phyloP scores from a whole-genome alignment of 2,329 filamentous ascomycete genomes.

The Aspergillus floridensis region DNA sequence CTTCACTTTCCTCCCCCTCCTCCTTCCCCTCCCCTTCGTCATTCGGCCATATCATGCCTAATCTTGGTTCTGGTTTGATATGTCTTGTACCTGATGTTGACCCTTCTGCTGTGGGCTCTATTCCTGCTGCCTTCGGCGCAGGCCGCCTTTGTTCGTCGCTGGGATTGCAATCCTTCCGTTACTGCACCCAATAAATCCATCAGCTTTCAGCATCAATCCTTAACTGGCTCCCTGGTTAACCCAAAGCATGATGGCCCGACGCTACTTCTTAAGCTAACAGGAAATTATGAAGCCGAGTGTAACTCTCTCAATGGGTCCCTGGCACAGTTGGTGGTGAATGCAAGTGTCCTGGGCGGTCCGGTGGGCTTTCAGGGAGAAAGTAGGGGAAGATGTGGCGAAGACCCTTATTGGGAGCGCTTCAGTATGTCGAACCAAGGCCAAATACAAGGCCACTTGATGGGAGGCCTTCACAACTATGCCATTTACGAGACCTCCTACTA shows the following conservation, averaged over 20 bases:
- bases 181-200: not conserved
- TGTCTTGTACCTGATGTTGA: not conserved
- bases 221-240: not conserved
- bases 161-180: not conserved
- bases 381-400: not conserved
- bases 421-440: not conserved
- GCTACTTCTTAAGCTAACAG: not conserved
- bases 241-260: not conserved
- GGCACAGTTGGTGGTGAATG: not conserved
- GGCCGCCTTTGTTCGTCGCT: constrained; percentile 1
- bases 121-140: not conserved
- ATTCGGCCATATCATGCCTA: not conserved
- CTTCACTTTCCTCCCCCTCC: no score
- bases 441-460: not conserved
- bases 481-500: constrained; percentile 6
- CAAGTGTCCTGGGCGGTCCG: not conserved
- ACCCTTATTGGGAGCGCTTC: not conserved
- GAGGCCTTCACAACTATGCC: not conserved
- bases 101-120: not conserved
- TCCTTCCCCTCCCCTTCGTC: not conserved
- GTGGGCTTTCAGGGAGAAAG: not conserved
- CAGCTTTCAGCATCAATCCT: not conserved
- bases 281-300: not conserved
- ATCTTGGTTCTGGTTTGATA: not conserved
- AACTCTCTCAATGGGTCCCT: not conserved